These are phyloP conservation scores for Hypsizygus marmoreus DNA, from an alignment of 768 basidiomycete species.

Conservation along the genomic window DNA sequence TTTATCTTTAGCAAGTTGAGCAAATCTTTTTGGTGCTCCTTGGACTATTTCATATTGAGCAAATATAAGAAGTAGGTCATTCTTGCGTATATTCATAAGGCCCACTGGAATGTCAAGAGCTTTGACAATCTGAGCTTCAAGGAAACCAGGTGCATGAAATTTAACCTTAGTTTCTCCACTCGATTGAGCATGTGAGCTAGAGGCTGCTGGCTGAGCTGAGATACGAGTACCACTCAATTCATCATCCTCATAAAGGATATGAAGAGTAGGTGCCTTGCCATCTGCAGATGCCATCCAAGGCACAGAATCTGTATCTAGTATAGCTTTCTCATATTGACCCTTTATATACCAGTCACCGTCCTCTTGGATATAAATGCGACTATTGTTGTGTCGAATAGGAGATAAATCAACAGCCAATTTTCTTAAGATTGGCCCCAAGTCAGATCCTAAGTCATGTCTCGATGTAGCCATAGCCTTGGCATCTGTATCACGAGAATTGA, in stretches of 20 bases:
- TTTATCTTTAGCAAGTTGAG: too few species aligned
- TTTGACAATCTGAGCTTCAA: background rate
- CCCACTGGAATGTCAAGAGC: background rate
- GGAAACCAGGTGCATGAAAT: background rate
- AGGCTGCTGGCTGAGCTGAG: background rate
- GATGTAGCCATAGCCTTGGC: background rate
- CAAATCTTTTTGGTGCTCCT: too few species aligned
- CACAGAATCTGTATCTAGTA: slow-evolving; percentile 1
- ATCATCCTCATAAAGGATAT: background rate
- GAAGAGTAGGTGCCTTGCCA: background rate
- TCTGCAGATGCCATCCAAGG: background rate
- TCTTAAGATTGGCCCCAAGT: background rate
- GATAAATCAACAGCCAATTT: background rate
- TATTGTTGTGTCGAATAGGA: slow-evolving; percentile 4
- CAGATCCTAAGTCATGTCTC: background rate
- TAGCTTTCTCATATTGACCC: slow-evolving; percentile 4
- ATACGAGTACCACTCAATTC: background rate
- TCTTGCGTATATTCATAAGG: background rate
- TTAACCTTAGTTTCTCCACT: background rate
- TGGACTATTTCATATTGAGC: background rate
- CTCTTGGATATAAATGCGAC: slow-evolving; percentile 7
- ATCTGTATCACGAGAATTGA: background rate
- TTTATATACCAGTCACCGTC: slow-evolving; percentile 10
- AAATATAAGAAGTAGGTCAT: background rate
- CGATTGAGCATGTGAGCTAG: background rate